Percentiles rank a stretch among this genome's conserved stretches.
Evolutionary conservation across 73 alveolate genomes (phyloP).

Genomic region (Tetrahymena borealis): DNA sequence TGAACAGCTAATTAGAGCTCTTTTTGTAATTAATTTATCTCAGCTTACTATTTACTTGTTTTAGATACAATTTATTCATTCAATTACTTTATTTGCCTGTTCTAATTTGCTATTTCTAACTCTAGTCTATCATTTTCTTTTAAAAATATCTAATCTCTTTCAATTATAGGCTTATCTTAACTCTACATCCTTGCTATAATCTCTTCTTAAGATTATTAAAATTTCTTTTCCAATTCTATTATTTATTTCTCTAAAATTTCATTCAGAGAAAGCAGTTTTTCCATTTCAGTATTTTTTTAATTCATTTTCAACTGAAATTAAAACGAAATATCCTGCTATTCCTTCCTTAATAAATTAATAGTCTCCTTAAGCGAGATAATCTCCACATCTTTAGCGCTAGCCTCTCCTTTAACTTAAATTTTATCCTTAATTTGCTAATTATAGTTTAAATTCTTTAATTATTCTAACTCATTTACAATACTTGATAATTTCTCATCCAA

Average conservation of each 20-base stretch:
- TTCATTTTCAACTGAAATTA: neutral
- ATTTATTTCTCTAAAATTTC: neutral
- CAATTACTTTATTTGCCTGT: neutral
- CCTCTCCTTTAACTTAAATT: neutral
- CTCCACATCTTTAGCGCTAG: neutral
- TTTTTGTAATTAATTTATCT: neutral
- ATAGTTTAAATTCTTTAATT: neutral
- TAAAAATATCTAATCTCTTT: neutral
- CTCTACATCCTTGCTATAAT: neutral
- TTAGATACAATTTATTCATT: neutral
- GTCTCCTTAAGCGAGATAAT: neutral
- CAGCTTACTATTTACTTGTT: neutral
- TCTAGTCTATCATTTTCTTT: neutral
- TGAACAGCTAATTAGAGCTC: neutral
- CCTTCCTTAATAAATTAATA: neutral
- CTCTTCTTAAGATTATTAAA: neutral
- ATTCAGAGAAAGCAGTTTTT: neutral
- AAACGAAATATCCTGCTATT: neutral
- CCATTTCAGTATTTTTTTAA: neutral
- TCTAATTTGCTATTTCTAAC: neutral
- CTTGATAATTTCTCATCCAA: neutral
- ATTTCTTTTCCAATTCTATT: neutral
- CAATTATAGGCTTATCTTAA: neutral
- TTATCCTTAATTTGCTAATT: neutral
- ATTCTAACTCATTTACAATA: neutral